Percentiles rank a stretch among this genome's conserved stretches.
These are phyloP conservation scores for Clarireedia paspali DNA, from an alignment of 2,329 filamentous ascomycete genomes.

Conservation along the genomic window DNA sequence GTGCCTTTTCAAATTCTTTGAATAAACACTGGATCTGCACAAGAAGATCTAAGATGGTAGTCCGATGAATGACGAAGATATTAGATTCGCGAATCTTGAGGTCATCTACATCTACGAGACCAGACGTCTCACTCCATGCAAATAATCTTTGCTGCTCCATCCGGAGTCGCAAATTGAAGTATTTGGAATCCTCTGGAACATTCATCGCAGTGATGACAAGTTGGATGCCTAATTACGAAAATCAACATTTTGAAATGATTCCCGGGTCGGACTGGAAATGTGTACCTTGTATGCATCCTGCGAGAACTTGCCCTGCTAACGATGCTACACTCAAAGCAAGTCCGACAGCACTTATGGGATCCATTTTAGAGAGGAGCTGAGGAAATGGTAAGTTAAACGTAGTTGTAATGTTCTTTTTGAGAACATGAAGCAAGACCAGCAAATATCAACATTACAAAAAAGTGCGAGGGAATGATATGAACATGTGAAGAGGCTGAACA, in stretches of 20 bases:
- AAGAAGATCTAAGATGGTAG: constrained; percentile 41
- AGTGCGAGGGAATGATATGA: no score
- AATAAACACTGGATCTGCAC: constrained; percentile 41
- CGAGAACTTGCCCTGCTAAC: constrained; percentile 39
- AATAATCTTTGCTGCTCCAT: constrained; percentile 44
- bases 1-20: constrained; percentile 38
- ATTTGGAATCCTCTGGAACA: constrained; percentile 41
- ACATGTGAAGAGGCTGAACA: no score
- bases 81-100: constrained; percentile 38
- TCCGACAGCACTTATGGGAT: constrained; percentile 26
- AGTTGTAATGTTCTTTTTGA: background rate
- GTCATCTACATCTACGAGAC: constrained; percentile 37
- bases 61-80: constrained; percentile 40
- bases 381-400: constrained; percentile 3
- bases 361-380: constrained; percentile 15
- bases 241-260: constrained; percentile 7
- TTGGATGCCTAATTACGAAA: constrained; percentile 34
- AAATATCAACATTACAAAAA: no score
- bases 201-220: constrained; percentile 40
- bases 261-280: no score
- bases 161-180: constrained; percentile 40
- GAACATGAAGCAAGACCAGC: no score
- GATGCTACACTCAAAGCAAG: constrained; percentile 34
- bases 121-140: constrained; percentile 43
- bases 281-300: constrained; percentile 37